Evolutionary conservation across 2,329 filamentous ascomycete species (phyloP).

Genomic region (Fusarium guadeloupense): DNA sequence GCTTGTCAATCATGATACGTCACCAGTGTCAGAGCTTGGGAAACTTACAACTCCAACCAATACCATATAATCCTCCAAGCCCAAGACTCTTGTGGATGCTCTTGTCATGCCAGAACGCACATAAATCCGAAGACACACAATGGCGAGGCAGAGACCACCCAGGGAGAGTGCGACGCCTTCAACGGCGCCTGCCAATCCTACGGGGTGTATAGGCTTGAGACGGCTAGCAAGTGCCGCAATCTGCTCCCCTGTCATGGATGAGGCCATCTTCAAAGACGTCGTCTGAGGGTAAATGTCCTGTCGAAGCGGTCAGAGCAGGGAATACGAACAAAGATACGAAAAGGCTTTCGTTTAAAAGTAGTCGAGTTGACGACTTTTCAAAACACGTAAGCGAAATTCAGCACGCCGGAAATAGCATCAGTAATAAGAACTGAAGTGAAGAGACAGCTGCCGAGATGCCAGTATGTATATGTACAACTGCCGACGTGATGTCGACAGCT

Average conservation of each 20-base stretch:
- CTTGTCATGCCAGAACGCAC: constrained; percentile 11
- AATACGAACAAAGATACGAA: no score
- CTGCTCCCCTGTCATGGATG: constrained; percentile 14
- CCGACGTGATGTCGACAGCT: no score
- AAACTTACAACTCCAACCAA: neutral
- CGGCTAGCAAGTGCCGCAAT: constrained; percentile 2
- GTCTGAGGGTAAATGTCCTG: no score
- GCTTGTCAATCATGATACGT: accelerated
- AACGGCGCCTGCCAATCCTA: neutral
- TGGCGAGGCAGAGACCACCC: neutral
- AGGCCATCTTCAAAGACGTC: neutral
- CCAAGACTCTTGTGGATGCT: neutral
- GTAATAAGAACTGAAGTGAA: no score
- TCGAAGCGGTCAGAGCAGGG: no score
- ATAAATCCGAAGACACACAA: constrained; percentile 6
- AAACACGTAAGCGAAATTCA: no score
- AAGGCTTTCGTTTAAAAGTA: no score
- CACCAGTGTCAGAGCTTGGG: accelerated
- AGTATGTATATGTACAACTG: no score
- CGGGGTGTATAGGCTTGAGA: neutral
- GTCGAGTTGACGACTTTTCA: no score
- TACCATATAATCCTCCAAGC: constrained; percentile 10
- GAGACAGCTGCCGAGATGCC: no score
- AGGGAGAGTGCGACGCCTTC: constrained; percentile 6
- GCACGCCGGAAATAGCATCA: no score